Conservation (phyloP, 1,284 basidiomycete genomes). For the Ustilago sp. region DNA sequence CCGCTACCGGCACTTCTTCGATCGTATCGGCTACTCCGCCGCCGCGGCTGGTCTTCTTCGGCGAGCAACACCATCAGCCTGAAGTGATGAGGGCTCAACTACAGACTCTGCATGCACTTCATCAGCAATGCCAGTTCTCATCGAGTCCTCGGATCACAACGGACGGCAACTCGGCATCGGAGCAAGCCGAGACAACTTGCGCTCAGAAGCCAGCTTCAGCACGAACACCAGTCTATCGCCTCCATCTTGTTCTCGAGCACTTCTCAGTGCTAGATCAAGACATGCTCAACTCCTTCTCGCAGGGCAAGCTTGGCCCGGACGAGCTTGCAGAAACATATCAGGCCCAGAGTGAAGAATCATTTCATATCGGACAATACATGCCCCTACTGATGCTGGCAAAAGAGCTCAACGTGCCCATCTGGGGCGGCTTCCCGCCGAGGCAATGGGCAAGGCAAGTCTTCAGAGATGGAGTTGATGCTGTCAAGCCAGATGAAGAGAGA, state of each 20-base stretch:
- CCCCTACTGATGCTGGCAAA: slow-evolving; percentile 57
- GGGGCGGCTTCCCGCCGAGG: slow-evolving; percentile 60
- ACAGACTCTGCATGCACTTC: slow-evolving; percentile 43
- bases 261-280: slow-evolving; percentile 56
- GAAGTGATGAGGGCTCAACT: slow-evolving; percentile 55
- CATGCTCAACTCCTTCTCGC: slow-evolving; percentile 47
- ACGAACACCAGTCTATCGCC: slow-evolving; percentile 22
- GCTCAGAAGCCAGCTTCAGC: background rate
- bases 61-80: slow-evolving; percentile 63
- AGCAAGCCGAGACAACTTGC: background rate
- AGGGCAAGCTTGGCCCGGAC: slow-evolving; percentile 15
- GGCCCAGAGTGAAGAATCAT: slow-evolving; percentile 45
- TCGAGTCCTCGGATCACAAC: background rate
- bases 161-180: background rate
- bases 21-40: slow-evolving; percentile 16
- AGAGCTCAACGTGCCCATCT: slow-evolving; percentile 53
- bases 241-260: slow-evolving; percentile 59
- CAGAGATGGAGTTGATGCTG: slow-evolving; percentile 39
- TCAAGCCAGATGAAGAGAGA: slow-evolving; percentile 29
- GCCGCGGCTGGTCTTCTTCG: slow-evolving; percentile 53
- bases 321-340: slow-evolving; percentile 34
- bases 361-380: slow-evolving; percentile 55
- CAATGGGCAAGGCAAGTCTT: slow-evolving; percentile 54
- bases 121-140: slow-evolving; percentile 27
- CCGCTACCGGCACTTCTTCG: background rate